Evolutionary conservation across 2,329 filamentous ascomycete genomes (phyloP).

Genomic region (Madurella mycetomatis): DNA sequence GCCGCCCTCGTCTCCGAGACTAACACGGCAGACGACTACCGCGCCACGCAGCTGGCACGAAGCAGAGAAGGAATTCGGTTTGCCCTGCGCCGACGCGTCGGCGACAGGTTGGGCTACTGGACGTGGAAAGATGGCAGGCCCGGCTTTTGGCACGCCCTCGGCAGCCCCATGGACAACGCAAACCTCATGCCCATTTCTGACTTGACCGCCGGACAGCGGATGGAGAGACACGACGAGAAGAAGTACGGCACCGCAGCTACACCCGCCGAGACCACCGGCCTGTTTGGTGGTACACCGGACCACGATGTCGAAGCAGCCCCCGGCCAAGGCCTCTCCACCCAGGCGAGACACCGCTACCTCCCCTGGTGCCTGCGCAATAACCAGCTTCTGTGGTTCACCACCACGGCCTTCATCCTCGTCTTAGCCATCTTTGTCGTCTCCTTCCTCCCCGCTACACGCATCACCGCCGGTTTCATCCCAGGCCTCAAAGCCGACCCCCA

Average conservation of each 20-base stretch:
- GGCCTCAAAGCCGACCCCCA: constrained; percentile 58
- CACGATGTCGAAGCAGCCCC: constrained; percentile 40
- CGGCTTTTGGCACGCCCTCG: constrained; percentile 74
- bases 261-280: background rate
- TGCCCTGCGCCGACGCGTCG: constrained; percentile 51
- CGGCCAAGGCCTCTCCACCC: constrained; percentile 30
- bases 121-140: constrained; percentile 58
- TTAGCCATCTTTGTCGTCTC: constrained; percentile 71
- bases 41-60: constrained; percentile 59
- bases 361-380: constrained; percentile 71
- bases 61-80: constrained; percentile 49
- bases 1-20: constrained; percentile 73
- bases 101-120: constrained; percentile 84
- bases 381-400: constrained; percentile 61
- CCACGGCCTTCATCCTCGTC: constrained; percentile 57
- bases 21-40: constrained; percentile 71
- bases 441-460: constrained; percentile 64
- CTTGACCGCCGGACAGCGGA: constrained; percentile 22
- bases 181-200: constrained; percentile 22
- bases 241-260: constrained; percentile 1
- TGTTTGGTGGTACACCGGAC: background rate
- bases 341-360: constrained; percentile 61
- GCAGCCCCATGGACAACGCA: constrained; percentile 50
- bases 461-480: constrained; percentile 69
- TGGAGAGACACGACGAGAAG: constrained; percentile 21